phyloP scores from a whole-genome alignment of 345 rosid genomes.

The Capsella bursapastoris region DNA sequence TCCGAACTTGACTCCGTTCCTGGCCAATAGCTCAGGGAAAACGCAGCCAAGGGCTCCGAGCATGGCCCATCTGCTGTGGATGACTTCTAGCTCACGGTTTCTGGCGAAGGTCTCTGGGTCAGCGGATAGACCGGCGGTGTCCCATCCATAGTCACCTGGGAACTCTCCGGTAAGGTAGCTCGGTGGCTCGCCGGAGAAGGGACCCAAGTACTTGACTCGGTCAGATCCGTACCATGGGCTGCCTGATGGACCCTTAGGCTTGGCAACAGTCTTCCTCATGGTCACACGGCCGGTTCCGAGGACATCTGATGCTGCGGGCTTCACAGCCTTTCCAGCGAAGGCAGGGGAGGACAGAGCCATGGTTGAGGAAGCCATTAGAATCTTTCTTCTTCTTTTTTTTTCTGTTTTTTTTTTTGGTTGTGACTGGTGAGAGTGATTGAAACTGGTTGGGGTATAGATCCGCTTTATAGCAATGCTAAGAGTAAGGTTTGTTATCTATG shows the following conservation, averaged over 20 bases:
- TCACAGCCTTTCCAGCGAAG: conserved; percentile 48
- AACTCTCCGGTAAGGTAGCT: conserved; percentile 81
- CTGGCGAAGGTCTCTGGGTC: conserved; percentile 90
- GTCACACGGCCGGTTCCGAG: conserved; percentile 47
- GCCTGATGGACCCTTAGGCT: conserved; percentile 50
- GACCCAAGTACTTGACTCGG: conserved; percentile 86
- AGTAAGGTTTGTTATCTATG: conserved; percentile 45
- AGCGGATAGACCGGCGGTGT: conserved; percentile 79
- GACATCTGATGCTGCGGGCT: conserved; percentile 37
- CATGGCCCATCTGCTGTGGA: conserved; percentile 87
- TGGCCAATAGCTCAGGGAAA: conserved; percentile 65
- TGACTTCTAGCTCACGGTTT: conserved; percentile 89
- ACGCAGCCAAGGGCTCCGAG: conserved; percentile 80
- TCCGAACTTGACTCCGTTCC: conserved; percentile 46
- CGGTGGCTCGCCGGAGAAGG: conserved; percentile 81
- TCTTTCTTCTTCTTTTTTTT: not conserved
- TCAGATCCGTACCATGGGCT: conserved; percentile 72
- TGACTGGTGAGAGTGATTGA: conserved; percentile 48
- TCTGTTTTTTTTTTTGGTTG: conserved; percentile 3
- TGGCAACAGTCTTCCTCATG: conserved; percentile 45
- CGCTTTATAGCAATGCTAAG: conserved; percentile 13
- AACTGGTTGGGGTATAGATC: conserved; percentile 27
- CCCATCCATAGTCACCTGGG: conserved; percentile 56
- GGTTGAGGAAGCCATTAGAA: conserved; percentile 44
- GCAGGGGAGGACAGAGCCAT: conserved; percentile 50